These are phyloP conservation scores for Penicillium malachiteum DNA, from an alignment of 495 filamentous ascomycete genomes.

Conservation along the genomic window DNA sequence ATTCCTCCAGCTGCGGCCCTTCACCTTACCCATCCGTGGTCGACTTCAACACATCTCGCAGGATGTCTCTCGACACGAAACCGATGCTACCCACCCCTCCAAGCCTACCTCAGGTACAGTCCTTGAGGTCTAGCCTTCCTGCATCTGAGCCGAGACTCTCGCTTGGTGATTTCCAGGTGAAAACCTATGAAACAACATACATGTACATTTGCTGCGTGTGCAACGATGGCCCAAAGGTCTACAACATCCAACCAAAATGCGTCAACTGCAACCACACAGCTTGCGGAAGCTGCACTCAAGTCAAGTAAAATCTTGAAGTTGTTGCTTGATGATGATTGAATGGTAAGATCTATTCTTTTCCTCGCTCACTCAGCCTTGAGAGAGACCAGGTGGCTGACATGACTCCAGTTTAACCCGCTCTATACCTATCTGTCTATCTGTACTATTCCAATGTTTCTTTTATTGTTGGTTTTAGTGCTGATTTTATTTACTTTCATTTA, in stretches of 20 bases:
- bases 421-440: conserved; percentile 1
- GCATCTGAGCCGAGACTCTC: not conserved
- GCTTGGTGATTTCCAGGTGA: not conserved
- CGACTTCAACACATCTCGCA: conserved; percentile 2
- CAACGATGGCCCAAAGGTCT: conserved; percentile 42
- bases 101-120: conserved; percentile 11
- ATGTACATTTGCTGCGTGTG: conserved; percentile 45
- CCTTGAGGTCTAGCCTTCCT: conserved; percentile 7
- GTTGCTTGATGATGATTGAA: not conserved
- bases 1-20: conserved; percentile 8
- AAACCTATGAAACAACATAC: conserved; percentile 7
- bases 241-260: conserved; percentile 32
- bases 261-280: conserved; percentile 31
- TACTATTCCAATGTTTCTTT: too few relatives aligned
- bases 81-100: conserved; percentile 7
- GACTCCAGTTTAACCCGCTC: not conserved
- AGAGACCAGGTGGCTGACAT: not conserved
- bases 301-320: conserved; percentile 26
- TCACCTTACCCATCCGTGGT: conserved; percentile 22
- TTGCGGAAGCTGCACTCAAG: conserved; percentile 28
- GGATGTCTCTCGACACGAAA: conserved; percentile 4
- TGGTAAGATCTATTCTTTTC: not conserved
- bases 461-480: too few relatives aligned
- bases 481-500: not conserved
- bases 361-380: not conserved